Percentiles rank a stretch among this genome's conserved stretches.
Conservation (phyloP, 2,329 filamentous ascomycete genomes). For the Parafenestella ontariensis region DNA sequence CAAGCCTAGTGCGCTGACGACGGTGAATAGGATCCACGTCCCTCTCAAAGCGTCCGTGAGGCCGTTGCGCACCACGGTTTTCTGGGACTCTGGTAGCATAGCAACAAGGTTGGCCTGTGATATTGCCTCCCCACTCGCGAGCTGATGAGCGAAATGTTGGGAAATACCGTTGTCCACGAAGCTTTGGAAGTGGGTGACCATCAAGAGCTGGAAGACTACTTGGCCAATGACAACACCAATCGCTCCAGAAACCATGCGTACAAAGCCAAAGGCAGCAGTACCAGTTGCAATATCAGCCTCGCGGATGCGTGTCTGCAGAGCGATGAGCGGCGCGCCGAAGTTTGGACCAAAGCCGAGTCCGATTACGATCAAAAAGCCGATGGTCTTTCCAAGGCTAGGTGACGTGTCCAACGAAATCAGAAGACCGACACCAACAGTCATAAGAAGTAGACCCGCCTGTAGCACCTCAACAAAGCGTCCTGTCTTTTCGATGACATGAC, state of each 20-base stretch:
- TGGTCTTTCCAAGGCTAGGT: slow-evolving; percentile 40
- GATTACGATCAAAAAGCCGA: slow-evolving; percentile 58
- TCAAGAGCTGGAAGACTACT: slow-evolving; percentile 62
- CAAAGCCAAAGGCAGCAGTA: slow-evolving; percentile 60
- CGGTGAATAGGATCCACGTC: slow-evolving; percentile 60
- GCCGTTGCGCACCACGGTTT: slow-evolving; percentile 48
- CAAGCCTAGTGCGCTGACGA: slow-evolving; percentile 47
- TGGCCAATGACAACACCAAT: slow-evolving; percentile 59
- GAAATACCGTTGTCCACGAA: slow-evolving; percentile 31
- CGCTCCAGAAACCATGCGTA: slow-evolving; percentile 54
- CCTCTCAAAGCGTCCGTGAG: slow-evolving; percentile 55
- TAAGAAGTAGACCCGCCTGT: slow-evolving; percentile 38
- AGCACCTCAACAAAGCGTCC: slow-evolving; percentile 51
- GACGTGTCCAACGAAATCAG: slow-evolving; percentile 31
- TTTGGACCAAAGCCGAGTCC: slow-evolving; percentile 61
- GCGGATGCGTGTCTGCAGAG: slow-evolving; percentile 65
- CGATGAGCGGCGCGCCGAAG: slow-evolving; percentile 62
- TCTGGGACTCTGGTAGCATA: slow-evolving; percentile 38
- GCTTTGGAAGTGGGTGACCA: slow-evolving; percentile 55
- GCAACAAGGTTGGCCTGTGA: slow-evolving; percentile 35
- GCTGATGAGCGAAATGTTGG: slow-evolving; percentile 23
- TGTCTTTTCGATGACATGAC: slow-evolving; percentile 54
- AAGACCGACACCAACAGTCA: slow-evolving; percentile 45
- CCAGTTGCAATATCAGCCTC: slow-evolving; percentile 60
- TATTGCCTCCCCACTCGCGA: slow-evolving; percentile 43